Evolutionary conservation across 2,329 filamentous ascomycete genomes (phyloP).

Genomic region (Penicillium nordicum): DNA sequence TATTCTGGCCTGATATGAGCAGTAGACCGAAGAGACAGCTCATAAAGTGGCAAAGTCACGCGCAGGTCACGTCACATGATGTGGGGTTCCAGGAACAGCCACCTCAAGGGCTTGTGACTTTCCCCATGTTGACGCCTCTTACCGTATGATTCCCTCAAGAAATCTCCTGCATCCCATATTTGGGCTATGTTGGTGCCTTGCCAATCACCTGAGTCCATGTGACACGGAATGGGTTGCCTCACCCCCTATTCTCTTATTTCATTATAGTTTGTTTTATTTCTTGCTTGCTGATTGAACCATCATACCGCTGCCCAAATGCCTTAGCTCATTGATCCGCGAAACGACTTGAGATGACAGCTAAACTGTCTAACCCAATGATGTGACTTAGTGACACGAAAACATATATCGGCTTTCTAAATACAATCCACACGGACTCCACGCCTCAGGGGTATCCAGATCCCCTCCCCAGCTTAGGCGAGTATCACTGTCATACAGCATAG

Average conservation of each 20-base stretch:
- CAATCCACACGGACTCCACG: background rate
- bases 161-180: background rate
- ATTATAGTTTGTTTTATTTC: background rate
- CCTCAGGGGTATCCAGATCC: conserved; percentile 3
- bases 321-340: background rate
- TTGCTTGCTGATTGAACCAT: background rate
- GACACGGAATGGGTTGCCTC: background rate
- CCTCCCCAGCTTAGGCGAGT: background rate
- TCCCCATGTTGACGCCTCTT: background rate
- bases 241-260: background rate
- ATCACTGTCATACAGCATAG: conserved; percentile 3
- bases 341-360: conserved; percentile 10
- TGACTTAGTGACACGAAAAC: conserved; percentile 3
- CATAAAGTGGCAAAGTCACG: conserved; percentile 10
- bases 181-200: background rate
- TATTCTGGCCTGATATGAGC: background rate
- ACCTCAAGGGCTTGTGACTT: conserved; percentile 18
- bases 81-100: conserved; percentile 4
- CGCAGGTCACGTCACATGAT: conserved; percentile 9
- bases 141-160: background rate
- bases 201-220: conserved; percentile 8
- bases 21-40: background rate
- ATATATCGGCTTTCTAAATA: conserved; percentile 10
- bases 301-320: background rate
- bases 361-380: conserved; percentile 11